phyloP scores from a whole-genome alignment of 257 asterid genomes.

The Asclepias syriaca region DNA sequence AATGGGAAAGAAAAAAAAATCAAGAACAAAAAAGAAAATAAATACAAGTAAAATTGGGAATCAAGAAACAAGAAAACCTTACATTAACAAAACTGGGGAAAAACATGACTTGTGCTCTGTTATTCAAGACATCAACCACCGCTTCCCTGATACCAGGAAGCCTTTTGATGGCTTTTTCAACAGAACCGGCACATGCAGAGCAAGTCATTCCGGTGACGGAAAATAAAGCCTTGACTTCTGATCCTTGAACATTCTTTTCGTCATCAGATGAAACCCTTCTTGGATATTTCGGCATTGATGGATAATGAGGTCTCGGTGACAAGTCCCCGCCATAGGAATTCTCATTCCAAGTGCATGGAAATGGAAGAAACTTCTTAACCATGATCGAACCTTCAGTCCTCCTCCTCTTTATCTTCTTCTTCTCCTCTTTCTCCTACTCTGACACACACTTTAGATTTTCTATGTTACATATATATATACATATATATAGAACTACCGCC shows the following conservation, averaged over 20 bases:
- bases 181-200: constrained; percentile 88
- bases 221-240: constrained; percentile 51
- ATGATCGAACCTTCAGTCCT: neutral
- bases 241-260: constrained; percentile 35
- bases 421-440: no score
- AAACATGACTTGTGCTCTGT: constrained; percentile 60
- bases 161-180: constrained; percentile 76
- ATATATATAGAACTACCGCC: no score
- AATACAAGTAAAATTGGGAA: no score
- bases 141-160: constrained; percentile 81
- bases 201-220: constrained; percentile 78
- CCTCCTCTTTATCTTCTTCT: neutral
- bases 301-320: constrained; percentile 35
- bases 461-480: no score
- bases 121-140: constrained; percentile 67
- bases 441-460: no score
- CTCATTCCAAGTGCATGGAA: constrained; percentile 30
- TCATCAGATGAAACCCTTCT: constrained; percentile 29
- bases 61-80: constrained; percentile 17
- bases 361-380: constrained; percentile 27
- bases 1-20: neutral
- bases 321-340: constrained; percentile 6
- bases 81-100: constrained; percentile 54
- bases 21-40: neutral
- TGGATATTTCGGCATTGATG: constrained; percentile 36